Evolutionary conservation across 2,329 filamentous ascomycete species (phyloP).

Genomic region (Cryphonectria japonica): DNA sequence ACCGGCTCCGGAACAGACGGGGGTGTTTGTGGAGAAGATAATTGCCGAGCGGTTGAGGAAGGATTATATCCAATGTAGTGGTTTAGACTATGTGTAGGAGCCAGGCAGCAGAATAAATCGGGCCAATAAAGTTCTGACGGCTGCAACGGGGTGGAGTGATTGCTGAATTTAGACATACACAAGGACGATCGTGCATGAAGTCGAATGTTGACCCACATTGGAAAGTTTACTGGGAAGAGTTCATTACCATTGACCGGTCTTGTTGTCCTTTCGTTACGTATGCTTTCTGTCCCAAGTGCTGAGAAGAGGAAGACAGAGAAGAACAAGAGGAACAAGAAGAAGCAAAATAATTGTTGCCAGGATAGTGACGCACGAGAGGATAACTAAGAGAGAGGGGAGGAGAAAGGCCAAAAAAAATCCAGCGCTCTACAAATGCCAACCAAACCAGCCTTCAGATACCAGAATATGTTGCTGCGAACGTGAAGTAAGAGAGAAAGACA

Average conservation of each 20-base stretch:
- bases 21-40: no score
- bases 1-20: neutral
- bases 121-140: neutral
- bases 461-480: neutral
- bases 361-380: neutral
- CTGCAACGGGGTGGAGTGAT: neutral
- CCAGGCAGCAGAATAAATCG: slow-evolving; percentile 1
- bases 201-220: neutral
- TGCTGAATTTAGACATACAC: neutral
- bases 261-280: neutral
- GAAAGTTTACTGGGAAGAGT: neutral
- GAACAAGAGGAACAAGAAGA: neutral
- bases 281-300: neutral
- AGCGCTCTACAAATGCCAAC: neutral
- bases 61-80: neutral
- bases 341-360: neutral
- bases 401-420: neutral
- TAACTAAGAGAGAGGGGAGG: neutral
- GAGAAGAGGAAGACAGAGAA: neutral
- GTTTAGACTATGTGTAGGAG: neutral
- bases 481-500: neutral
- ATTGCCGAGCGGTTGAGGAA: neutral
- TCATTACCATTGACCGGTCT: neutral
- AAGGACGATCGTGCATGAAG: neutral
- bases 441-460: neutral